Evolutionary conservation across 257 asterid species (phyloP), one percentile per base, ranked within the genome.

Genomic region (Petunia axillaris): DNA sequence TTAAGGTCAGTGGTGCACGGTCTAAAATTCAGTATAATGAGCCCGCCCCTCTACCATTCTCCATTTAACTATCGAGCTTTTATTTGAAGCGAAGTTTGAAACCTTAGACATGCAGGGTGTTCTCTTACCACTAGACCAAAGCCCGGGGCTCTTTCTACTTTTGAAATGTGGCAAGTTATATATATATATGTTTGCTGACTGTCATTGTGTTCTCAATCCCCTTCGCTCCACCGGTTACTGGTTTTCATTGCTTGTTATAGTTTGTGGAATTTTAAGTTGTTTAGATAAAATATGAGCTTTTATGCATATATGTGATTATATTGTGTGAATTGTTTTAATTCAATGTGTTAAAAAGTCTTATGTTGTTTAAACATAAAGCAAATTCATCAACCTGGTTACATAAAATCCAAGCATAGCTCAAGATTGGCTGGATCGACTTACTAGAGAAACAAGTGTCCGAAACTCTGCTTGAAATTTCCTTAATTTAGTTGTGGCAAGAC

Each of bases 321-420:
- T 66, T 41, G 75, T 15, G 37, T 66, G 75, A 40, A 41, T 66
- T 66, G 37, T 66, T 66, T 66, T 66, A 66, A 50, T 40, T 15
- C 25, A 15, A 66, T 1, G 3, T 46, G 7, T 46, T 46, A 46
- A 46, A 1, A 46, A 11, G 54, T 48, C 8, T 48, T 8, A 48
- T 7, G 54, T 48, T 8, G 5, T 46, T 0, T 46, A 46, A 46
- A 50, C 54, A 50, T 50, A 0, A 0, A 50, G 54, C 8, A 50
- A 9, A 50, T 7, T 2, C 15, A 67, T 67, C 43, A 2, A n/a
- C 75, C 60, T 55, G 60, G 25, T 55, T 55, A 14, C 2, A 55
- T 0, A 1, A 55, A 54, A 0, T 6, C 60, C 54, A 50, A 55
- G 60, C 60, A 14, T 53, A 55, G 35, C 25, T 4, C 58, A 53